Conservation (phyloP, 148 eudicot species). For the Diospyros lotus region DNA sequence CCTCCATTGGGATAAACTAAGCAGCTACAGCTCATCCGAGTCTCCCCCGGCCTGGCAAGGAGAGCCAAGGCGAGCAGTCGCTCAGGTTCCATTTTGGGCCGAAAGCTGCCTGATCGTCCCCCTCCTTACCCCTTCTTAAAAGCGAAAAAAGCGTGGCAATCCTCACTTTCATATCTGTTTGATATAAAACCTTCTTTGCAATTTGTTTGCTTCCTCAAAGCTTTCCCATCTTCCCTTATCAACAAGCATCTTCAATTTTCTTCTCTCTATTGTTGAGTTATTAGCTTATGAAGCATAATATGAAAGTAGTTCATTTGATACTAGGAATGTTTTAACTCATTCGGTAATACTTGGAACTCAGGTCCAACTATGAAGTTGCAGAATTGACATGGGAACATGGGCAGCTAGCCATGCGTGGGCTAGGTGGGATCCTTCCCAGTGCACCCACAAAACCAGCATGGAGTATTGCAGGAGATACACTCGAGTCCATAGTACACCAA, state of each 20-base stretch:
- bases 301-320: not conserved
- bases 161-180: no score
- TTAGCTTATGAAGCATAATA: not conserved
- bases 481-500: constrained; percentile 81
- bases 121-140: no score
- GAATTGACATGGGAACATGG: constrained; percentile 90
- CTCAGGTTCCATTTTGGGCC: not conserved
- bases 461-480: constrained; percentile 48
- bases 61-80: no score
- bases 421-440: constrained; percentile 40
- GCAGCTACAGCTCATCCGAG: no score
- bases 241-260: not conserved
- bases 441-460: constrained; percentile 30
- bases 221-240: not conserved
- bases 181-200: not conserved
- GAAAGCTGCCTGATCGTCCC: not conserved
- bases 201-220: not conserved
- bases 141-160: no score
- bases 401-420: constrained; percentile 65
- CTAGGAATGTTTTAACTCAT: not conserved
- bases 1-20: no score
- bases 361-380: constrained; percentile 58
- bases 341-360: constrained; percentile 15
- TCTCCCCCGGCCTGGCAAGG: no score
- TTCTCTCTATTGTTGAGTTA: not conserved